Evolutionary conservation across 176 grass and related monocot genomes (phyloP), one percentile per base, ranked within the genome.

Genomic region (Aegilops tauschii): DNA sequence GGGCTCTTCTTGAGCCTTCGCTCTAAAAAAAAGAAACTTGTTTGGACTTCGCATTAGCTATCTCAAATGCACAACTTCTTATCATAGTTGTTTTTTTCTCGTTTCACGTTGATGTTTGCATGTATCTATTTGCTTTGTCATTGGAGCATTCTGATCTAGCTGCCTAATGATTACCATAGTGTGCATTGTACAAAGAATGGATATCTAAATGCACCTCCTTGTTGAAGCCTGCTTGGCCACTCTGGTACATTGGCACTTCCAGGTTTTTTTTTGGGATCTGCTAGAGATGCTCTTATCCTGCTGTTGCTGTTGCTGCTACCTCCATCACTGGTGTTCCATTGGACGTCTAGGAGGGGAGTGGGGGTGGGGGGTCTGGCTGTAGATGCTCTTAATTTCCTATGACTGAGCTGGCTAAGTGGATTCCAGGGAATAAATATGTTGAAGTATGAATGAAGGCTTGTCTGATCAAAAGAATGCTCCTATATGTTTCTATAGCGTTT

Each of bases 371-470:
- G 40, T 42, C 40, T 2, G 40, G 40, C 9, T 42, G 45, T 5
- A 30, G 40, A 11, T 42, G 40, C 40, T 42, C 44, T 47, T 25
- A 1, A 25, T 42, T 14, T 73, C 1, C 69, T n/a, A 25, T 14
- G 5, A 21, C 37, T 21, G 23, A 73, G 70, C 70, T 73, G 73
- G 16, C 44, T 76, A 52, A 36, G 28, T 28, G 21, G 6, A 7
- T 17, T 56, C 52, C 52, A 56, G 16, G 52, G 16, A 56, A 56
- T 56, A 18, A 27, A 74, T 62, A 54, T 83, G 50, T 69, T 40
- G 45, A 83, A 25, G 16, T 59, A 73, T 73, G 9, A 39, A 83
- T 83, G 67, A 83, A 83, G 81, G 49, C 81, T 21, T 61, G 49
- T 9, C 31, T 40, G 23, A 31, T 62, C 1, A 8, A 27, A 65